Conservation (phyloP, 2,329 filamentous ascomycete species). For the Boeremia exigua region DNA sequence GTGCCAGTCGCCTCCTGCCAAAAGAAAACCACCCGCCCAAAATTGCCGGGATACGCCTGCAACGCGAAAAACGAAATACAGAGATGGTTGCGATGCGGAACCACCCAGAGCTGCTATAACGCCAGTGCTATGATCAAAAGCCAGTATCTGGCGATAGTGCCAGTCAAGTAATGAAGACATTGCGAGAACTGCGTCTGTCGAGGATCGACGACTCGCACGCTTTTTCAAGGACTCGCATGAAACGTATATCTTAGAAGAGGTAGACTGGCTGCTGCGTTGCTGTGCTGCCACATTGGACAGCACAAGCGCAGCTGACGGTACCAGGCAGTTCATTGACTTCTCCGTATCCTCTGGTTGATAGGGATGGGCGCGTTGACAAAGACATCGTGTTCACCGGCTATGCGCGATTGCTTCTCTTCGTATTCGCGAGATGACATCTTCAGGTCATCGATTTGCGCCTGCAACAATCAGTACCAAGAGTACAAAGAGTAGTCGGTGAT, state of each 20-base stretch:
- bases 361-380: slow-evolving; percentile 50
- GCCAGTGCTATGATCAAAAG: too few relatives aligned
- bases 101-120: too few relatives aligned
- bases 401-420: slow-evolving; percentile 50
- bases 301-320: neutral
- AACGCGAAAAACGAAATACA: too few relatives aligned
- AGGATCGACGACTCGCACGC: neutral
- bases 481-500: neutral
- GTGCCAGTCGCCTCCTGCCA: too few relatives aligned
- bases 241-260: neutral
- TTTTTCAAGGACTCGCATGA: neutral
- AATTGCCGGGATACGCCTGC: too few relatives aligned
- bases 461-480: slow-evolving; percentile 18
- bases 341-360: slow-evolving; percentile 43
- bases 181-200: neutral
- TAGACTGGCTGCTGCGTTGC: neutral
- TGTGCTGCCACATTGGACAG: neutral
- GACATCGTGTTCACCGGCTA: slow-evolving; percentile 42
- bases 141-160: too few relatives aligned
- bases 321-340: slow-evolving; percentile 28
- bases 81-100: too few relatives aligned
- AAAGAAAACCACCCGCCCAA: too few relatives aligned
- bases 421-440: slow-evolving; percentile 50
- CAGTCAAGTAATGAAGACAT: too few relatives aligned
- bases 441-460: slow-evolving; percentile 53